A percentile compares a stretch with the other conserved stretches of the same genome.
phyloP scores from a whole-genome alignment of 2,329 filamentous ascomycete species.

The Colletotrichum trifolii region DNA sequence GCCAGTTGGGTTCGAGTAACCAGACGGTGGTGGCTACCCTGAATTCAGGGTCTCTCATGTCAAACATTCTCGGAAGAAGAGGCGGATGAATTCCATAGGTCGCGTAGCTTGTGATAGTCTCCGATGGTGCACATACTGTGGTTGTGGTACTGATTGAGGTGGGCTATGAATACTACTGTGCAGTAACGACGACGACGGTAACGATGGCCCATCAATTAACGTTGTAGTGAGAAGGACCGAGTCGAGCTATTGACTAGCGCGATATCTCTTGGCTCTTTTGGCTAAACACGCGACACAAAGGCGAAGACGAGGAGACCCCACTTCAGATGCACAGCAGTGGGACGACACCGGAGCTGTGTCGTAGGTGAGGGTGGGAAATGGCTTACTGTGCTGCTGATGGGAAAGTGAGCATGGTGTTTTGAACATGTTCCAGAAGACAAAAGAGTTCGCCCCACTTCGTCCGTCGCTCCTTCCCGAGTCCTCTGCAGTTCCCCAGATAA shows the following conservation, averaged over 20 bases:
- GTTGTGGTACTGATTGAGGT: no score
- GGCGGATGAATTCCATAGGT: neutral
- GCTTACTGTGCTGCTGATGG: slow-evolving; percentile 9
- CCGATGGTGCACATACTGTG: no score
- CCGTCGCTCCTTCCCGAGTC: slow-evolving; percentile 22
- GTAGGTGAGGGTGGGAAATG: slow-evolving; percentile 15
- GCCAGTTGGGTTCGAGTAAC: neutral
- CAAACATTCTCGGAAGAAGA: neutral
- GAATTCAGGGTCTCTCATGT: slow-evolving; percentile 1
- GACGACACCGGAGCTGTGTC: slow-evolving; percentile 1
- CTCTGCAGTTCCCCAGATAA: no score
- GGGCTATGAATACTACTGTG: no score
- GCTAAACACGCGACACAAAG: no score
- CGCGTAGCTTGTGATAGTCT: no score
- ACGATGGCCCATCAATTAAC: no score
- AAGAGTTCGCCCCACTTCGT: slow-evolving; percentile 25
- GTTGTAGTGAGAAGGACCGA: no score
- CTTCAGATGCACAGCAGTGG: no score
- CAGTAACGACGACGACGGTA: no score
- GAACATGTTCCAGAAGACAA: slow-evolving; percentile 31
- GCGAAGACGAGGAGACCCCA: neutral
- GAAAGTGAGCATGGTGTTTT: slow-evolving; percentile 33
- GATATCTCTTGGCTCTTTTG: no score
- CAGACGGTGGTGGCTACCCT: slow-evolving; percentile 14
- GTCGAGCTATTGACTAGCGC: no score